phyloP scores from a whole-genome alignment of 2,329 filamentous ascomycete species.

The Cercospora nicotianae region DNA sequence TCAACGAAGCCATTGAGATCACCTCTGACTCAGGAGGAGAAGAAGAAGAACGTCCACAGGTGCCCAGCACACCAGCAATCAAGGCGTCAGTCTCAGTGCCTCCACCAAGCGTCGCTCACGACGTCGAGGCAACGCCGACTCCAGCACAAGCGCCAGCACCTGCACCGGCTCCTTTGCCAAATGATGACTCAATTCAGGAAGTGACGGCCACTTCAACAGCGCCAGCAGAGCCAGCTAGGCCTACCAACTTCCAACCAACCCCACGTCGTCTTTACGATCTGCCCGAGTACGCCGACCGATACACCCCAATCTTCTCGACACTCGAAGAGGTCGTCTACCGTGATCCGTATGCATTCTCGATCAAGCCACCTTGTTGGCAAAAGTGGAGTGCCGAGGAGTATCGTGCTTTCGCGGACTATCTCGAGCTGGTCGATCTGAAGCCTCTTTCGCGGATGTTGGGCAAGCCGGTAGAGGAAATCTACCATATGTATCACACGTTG shows the following conservation, averaged over 20 bases:
- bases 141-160: background rate
- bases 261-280: conserved; percentile 2
- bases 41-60: background rate
- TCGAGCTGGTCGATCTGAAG: conserved; percentile 21
- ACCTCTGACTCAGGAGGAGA: background rate
- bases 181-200: background rate
- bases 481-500: conserved; percentile 22
- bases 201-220: background rate
- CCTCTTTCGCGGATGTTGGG: conserved; percentile 19
- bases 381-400: conserved; percentile 25
- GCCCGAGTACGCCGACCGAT: conserved; percentile 14
- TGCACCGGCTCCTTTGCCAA: background rate
- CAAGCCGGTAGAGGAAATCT: conserved; percentile 29
- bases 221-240: background rate
- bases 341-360: conserved; percentile 25
- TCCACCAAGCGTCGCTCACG: background rate
- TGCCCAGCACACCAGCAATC: background rate
- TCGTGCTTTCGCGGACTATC: conserved; percentile 18
- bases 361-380: conserved; percentile 30
- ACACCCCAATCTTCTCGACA: conserved; percentile 11
- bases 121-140: background rate
- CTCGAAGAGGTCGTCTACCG: conserved; percentile 10
- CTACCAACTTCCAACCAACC: background rate
- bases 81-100: background rate
- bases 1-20: background rate